Base-by-base conservation (phyloP, 2,329 filamentous ascomycete species). In the Aspergillus fructus region DNA sequence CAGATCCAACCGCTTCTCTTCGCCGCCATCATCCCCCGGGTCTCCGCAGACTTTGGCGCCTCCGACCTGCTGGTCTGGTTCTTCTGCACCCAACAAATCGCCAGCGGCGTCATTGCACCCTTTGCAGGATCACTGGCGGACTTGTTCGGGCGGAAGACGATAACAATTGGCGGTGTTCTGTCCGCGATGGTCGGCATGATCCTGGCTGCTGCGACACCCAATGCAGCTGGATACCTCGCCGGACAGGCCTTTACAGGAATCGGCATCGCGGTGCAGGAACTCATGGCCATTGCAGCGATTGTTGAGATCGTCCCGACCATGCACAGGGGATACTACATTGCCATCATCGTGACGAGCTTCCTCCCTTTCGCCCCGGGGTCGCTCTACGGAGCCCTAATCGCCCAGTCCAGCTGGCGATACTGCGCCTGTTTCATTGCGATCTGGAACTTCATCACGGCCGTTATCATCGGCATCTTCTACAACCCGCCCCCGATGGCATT, bases 271-370 rank as follows among this genome's bases (percentile, higher is more conserved):
- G 37, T 55, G 13, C 53, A 55, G 33, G 53, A 55, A 15, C 39
- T 55, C 33, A 42, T 55, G 53, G 53, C 53, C 27, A 55, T 55
- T 15, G 46, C 53, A 2, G 53, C 47, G 1, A 55, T 55, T n/a
- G 39, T 39, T 0, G 53, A 55, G 23, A 41, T 55, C 17, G 53
- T 55, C n/a, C 53, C 53, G 2, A 55, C 53, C 8, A n/a, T 43
- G 27, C 37, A 23, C 17, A 23, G 53, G 17, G 53, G 53, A 7
- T 55, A 55, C 24, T 49, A 55, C 37, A 34, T 41, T 5, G 53
- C 53, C 4, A 11, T 49, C 21, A n/a, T 55, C 19, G 53, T 55
- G 4, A 40, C 53, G 13, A 55, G 53, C 17, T 55, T 55, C 45
- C n/a, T 55, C 13, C 53, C 53, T 21, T 55, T 55, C 24, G 40